A percentile compares a stretch with the other conserved stretches of the same genome.
Conservation (phyloP, 441 rosid genomes). For the Oxalis stricta region DNA sequence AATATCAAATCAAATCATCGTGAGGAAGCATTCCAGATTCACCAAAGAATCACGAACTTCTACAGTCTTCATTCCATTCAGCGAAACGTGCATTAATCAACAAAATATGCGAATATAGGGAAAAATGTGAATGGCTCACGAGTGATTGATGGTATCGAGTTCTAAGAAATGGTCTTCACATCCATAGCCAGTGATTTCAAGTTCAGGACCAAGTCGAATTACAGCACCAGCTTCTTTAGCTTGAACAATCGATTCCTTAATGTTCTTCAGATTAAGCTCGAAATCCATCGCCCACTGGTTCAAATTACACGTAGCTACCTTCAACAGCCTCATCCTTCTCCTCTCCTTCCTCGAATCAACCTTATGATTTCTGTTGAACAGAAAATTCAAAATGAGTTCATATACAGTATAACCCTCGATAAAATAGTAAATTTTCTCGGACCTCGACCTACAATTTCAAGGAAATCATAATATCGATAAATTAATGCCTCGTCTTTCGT, state of each 20-base stretch:
- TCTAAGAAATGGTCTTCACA: conserved; percentile 96
- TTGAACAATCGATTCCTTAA: conserved; percentile 50
- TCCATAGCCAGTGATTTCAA: conserved; percentile 91
- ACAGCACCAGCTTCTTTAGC: conserved; percentile 69
- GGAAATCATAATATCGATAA: no score
- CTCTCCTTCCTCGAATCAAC: no score
- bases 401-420: no score
- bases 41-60: not conserved
- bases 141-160: conserved; percentile 69
- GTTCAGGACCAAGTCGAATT: conserved; percentile 91
- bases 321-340: conserved; percentile 81
- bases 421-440: no score
- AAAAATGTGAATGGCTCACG: conserved; percentile 23
- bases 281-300: conserved; percentile 98
- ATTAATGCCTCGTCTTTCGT: no score
- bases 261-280: conserved; percentile 59
- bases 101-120: not conserved
- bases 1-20: not conserved
- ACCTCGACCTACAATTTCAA: no score
- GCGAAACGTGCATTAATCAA: not conserved
- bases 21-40: not conserved
- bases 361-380: no score
- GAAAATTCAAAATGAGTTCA: no score
- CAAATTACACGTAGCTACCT: conserved; percentile 73
- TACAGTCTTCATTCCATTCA: not conserved